Evolutionary conservation across 129 eudicot species (phyloP), one percentile per base, ranked within the genome.

Genomic region (Sambucus nigra): DNA sequence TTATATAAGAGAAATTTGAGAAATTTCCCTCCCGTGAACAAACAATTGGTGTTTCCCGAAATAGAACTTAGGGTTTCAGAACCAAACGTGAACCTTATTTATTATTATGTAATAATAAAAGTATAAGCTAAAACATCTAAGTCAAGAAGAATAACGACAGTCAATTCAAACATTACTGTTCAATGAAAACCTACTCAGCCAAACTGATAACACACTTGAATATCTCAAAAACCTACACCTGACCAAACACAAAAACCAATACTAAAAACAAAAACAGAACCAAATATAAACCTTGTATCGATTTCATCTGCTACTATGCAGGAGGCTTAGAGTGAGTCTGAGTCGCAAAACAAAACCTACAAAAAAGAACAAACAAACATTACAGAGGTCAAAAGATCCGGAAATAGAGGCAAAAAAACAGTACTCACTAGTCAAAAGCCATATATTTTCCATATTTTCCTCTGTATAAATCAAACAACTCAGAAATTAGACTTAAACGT

Each of bases 321-420:
- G 72, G 69, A 57, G 59, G 29, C 29, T 57, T 41, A 64, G 74
- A 69, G 71, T 57, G 71, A 47, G 66, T 55, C 53, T 48, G 48
- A 69, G 38, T 69, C 58, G 73, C 73, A 51, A 40, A 74, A 8
- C n/a, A n/a, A 77, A 47, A 68, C 70, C 80, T 74, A 68, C 26
- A 68, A 78, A 57, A 28, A 61, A 54, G 55, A 65, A 39, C 49
- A 57, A 63, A 53, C 65, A 25, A 53, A 14, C 67, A 42, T 66
- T 47, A 25, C 28, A 47, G 24, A 51, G 49, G 60, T 39, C 67
- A 66, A 41, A 59, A 74, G 92, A 82, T 82, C 93, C 86, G 76
- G 55, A 68, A 68, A 72, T 57, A 69, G 46, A 53, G 82, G 67
- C 62, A 35, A 51, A 58, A 67, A 70, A 61, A 51, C 49, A 65